Evolutionary conservation across 352 stramenopile genomes (phyloP), one percentile per base, ranked within the genome.

Genomic region (Pythium guiyangense): DNA sequence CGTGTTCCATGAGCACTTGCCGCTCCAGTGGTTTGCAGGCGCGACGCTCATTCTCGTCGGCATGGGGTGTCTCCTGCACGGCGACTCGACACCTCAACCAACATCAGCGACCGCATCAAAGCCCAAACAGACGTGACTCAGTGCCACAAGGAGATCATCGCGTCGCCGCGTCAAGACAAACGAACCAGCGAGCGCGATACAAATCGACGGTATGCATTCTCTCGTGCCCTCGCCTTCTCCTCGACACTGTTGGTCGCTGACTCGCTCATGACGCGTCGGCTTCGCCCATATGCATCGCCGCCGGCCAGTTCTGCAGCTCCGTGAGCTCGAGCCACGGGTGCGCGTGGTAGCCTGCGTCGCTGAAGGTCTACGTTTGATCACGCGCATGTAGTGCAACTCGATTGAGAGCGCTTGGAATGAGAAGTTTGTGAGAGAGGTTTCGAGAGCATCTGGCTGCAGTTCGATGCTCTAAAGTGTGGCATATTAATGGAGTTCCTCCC

Each of bases 281-380:
- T 3, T 76, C 71, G 42, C 77, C 83, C 10, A 91, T 74, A 55
- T 91, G 83, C 57, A 92, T 84, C 22, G 70, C 79, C 31, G 70
- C 74, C 0, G 84, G 86, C 86, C 86, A 96, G 55, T 93, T 80
- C 54, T 81, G 59, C 1, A 96, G 67, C 50, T 91, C 80, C 0
- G 71, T 74, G 3, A 96, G 75, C 60, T 93, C 81, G 8, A 96
- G 69, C 86, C 86, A 96, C 49, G 82, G 72, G 56, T 90, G 67
- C 14, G 71, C 77, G 47, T 75, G 76, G 43, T 86, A 86, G 1
- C 86, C 80, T 0, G 62, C 42, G 10, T 87, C 83, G 34, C 77
- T 67, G 49, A 92, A 93, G n/a, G n/a, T n/a, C n/a, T n/a, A n/a
- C n/a, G n/a, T n/a, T n/a, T n/a, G n/a, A n/a, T n/a, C n/a, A n/a